phyloP scores from a whole-genome alignment of 164 flowering plant species.

The Vitis riparia region DNA sequence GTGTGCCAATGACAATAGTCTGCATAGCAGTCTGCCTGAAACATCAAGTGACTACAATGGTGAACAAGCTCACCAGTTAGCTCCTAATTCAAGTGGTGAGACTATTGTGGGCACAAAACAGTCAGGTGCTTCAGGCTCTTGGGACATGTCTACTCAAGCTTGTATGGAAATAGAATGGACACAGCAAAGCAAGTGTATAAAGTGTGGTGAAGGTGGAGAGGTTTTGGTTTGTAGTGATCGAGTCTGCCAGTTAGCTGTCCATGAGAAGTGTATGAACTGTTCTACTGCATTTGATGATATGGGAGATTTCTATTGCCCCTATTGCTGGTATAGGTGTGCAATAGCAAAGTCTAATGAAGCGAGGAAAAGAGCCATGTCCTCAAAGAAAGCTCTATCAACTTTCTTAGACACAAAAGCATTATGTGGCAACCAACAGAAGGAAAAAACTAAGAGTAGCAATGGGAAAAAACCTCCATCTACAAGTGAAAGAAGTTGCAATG shows the following conservation, averaged over 20 bases:
- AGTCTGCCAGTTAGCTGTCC: conserved; percentile 45
- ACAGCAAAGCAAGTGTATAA: conserved; percentile 32
- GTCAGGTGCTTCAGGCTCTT: no score
- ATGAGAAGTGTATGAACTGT: conserved; percentile 37
- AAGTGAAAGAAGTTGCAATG: background rate
- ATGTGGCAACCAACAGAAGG: conserved; percentile 7
- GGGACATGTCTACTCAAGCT: no score
- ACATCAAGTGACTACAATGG: background rate
- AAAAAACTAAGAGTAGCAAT: conserved; percentile 5
- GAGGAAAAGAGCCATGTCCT: conserved; percentile 27
- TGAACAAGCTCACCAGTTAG: background rate
- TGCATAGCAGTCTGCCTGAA: conserved; percentile 1
- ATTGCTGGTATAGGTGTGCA: conserved; percentile 36
- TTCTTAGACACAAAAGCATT: conserved; percentile 18
- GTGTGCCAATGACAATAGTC: no score
- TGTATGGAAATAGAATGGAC: conserved; percentile 14
- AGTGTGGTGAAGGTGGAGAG: conserved; percentile 32
- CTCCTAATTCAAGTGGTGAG: no score
- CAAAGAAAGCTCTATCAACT: conserved; percentile 26
- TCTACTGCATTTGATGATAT: conserved; percentile 34
- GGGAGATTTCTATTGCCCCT: conserved; percentile 55
- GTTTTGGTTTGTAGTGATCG: conserved; percentile 37
- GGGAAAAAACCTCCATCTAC: conserved; percentile 11
- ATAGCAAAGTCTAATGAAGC: conserved; percentile 13
- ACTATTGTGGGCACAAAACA: no score